Evolutionary conservation across 768 basidiomycete genomes (phyloP).

Genomic region (Suillus weaverae): DNA sequence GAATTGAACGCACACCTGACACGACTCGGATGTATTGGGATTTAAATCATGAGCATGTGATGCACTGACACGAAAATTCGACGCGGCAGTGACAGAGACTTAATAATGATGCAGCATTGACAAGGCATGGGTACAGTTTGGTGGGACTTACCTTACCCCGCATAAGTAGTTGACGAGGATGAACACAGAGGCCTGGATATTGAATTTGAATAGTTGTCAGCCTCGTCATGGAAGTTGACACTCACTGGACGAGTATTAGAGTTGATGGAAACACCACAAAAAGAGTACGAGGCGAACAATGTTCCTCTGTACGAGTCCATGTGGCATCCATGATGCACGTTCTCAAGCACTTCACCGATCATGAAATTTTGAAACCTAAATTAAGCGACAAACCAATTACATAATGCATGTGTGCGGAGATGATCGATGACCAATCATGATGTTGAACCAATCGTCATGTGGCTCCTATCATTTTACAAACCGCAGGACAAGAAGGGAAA

Average conservation of each 20-base stretch:
- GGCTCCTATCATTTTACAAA: background rate
- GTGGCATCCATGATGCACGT: background rate
- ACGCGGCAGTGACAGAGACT: background rate
- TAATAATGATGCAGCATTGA: background rate
- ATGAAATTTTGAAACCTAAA: background rate
- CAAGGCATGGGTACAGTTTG: background rate
- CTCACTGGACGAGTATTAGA: background rate
- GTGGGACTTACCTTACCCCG: background rate
- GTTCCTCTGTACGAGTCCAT: background rate
- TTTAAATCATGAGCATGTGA: background rate
- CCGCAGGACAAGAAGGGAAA: background rate
- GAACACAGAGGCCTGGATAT: background rate
- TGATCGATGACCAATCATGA: background rate
- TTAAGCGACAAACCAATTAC: background rate
- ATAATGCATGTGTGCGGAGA: no score
- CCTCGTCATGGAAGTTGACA: background rate
- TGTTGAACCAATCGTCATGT: background rate
- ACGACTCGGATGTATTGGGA: background rate
- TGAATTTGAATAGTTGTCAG: background rate
- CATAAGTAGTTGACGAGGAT: background rate
- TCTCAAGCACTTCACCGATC: background rate
- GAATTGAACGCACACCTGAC: background rate
- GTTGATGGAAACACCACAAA: background rate
- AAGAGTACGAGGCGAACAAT: background rate
- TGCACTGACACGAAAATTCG: background rate